Conservation (phyloP, 495 filamentous ascomycete species). For the Jackrogersella minutella region DNA sequence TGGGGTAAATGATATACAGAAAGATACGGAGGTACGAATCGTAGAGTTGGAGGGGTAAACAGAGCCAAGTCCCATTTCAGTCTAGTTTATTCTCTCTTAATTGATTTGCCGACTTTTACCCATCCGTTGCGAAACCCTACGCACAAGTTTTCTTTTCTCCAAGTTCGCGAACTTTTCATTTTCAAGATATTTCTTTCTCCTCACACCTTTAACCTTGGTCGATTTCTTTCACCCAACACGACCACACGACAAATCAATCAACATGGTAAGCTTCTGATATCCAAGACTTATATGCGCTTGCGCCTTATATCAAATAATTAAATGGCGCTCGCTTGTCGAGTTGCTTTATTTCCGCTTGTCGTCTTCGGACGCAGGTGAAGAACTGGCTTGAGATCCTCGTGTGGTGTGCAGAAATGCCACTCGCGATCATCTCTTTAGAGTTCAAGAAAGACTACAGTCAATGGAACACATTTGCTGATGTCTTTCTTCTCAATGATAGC, state of each 20-base stretch:
- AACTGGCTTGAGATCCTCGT: constrained; percentile 79
- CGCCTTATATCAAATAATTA: constrained; percentile 32
- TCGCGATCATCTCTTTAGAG: constrained; percentile 82
- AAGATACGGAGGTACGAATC: constrained; percentile 11
- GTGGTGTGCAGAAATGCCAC: constrained; percentile 66
- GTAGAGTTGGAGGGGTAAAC: constrained; percentile 36
- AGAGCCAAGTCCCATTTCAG: constrained; percentile 7
- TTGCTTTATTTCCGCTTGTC: constrained; percentile 58
- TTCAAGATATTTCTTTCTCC: constrained; percentile 31
- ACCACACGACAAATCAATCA: constrained; percentile 45
- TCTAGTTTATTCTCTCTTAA: not conserved
- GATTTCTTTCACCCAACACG: constrained; percentile 26
- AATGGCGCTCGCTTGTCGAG: constrained; percentile 51
- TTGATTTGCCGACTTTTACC: constrained; percentile 41
- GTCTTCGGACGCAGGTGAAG: constrained; percentile 68
- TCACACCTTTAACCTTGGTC: constrained; percentile 40
- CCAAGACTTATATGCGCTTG: constrained; percentile 32
- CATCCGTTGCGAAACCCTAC: constrained; percentile 36
- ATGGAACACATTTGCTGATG: constrained; percentile 89
- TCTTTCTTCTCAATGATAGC: constrained; percentile 99
- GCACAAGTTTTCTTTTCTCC: constrained; percentile 26
- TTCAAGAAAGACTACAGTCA: constrained; percentile 82
- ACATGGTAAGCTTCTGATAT: constrained; percentile 57
- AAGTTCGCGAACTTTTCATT: constrained; percentile 31
- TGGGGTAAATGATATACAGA: constrained; percentile 22